phyloP scores from a whole-genome alignment of 805 yeast species.

The Candida lessepsii region DNA sequence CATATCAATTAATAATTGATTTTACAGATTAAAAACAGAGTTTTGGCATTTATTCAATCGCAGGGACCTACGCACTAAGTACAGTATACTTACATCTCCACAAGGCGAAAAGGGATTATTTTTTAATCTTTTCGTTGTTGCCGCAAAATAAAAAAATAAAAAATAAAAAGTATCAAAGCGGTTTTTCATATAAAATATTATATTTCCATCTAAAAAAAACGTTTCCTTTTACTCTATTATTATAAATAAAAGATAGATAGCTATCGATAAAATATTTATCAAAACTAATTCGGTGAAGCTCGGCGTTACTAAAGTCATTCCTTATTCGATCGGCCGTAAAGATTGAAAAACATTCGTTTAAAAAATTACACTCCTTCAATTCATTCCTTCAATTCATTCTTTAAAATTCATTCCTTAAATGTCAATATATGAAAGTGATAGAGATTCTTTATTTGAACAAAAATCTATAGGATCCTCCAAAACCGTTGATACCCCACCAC shows the following conservation, averaged over 20 bases:
- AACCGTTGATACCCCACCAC: slow-evolving; percentile 12
- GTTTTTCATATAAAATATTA: neutral
- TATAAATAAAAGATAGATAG: neutral
- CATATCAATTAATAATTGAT: no score
- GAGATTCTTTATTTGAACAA: slow-evolving; percentile 3
- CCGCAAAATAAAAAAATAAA: slow-evolving; percentile 1
- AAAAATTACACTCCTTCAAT: no score
- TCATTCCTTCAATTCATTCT: no score
- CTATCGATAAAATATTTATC: no score
- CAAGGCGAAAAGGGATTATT: neutral
- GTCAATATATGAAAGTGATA: slow-evolving; percentile 3
- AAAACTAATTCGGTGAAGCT: no score
- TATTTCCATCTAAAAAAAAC: neutral
- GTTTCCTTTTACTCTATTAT: neutral
- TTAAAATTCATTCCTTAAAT: neutral
- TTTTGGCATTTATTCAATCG: no score
- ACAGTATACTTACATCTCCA: no score
- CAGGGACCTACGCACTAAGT: no score
- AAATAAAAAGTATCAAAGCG: neutral
- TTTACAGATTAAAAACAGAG: no score
- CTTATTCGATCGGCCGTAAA: neutral
- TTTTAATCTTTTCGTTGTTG: slow-evolving; percentile 5
- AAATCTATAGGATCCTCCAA: neutral
- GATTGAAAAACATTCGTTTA: neutral
- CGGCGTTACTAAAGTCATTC: neutral